These are phyloP conservation scores for Apostasia shenzhenica DNA, from an alignment of 106 monocot genomes.

Conservation along the genomic window DNA sequence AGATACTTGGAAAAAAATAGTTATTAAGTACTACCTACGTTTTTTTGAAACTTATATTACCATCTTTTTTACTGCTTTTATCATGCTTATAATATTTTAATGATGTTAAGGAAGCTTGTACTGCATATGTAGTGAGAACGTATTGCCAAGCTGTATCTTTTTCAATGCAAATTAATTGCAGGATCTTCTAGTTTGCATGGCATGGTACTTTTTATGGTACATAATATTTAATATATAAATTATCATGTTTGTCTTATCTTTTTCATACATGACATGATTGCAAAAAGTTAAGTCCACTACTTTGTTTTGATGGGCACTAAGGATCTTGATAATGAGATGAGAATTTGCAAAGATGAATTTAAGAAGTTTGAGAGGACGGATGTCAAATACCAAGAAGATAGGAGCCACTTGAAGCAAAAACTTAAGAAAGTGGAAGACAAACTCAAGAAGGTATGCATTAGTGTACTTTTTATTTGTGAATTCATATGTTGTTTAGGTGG, in stretches of 20 bases:
- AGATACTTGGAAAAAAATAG: too few species aligned
- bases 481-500: background rate
- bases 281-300: background rate
- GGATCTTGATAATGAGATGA: slow-evolving; percentile 84
- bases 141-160: too few species aligned
- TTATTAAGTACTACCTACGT: too few species aligned
- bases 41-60: too few species aligned
- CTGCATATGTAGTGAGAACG: too few species aligned
- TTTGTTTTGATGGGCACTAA: slow-evolving; percentile 6
- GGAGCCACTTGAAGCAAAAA: slow-evolving; percentile 92
- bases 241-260: background rate
- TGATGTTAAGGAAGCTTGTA: too few species aligned
- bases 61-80: too few species aligned
- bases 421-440: slow-evolving; percentile 78
- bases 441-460: slow-evolving; percentile 51
- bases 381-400: slow-evolving; percentile 78
- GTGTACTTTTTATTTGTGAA: background rate
- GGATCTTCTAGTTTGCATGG: too few species aligned
- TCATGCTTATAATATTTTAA: too few species aligned
- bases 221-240: too few species aligned
- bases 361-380: slow-evolving; percentile 88
- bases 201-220: too few species aligned
- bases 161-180: too few species aligned
- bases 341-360: slow-evolving; percentile 70
- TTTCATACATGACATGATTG: background rate